Conservation (phyloP, 768 basidiomycete genomes). For the Rhizopogon roseolus region DNA sequence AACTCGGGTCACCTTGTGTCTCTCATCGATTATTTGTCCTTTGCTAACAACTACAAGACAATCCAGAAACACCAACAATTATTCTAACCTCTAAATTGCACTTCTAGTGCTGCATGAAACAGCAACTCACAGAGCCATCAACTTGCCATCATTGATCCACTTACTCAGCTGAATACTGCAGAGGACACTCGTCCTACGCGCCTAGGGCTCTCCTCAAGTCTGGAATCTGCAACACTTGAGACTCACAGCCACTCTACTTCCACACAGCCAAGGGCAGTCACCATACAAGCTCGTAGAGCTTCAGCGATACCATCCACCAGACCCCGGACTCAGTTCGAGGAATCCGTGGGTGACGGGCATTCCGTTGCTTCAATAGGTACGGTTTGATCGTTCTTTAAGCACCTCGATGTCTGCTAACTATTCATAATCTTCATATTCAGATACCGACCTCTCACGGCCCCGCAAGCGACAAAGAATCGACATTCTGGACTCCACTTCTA, state of each 20-base stretch:
- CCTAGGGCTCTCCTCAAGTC: conserved; percentile 40
- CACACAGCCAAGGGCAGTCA: conserved; percentile 21
- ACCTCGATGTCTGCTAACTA: neutral
- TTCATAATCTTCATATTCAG: conserved; percentile 20
- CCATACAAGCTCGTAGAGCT: conserved; percentile 19
- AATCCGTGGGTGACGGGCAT: conserved; percentile 32
- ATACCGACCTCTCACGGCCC: conserved; percentile 50
- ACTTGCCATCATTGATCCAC: conserved; percentile 63
- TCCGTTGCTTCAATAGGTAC: conserved; percentile 21
- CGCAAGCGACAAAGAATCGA: conserved; percentile 70
- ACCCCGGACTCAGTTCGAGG: conserved; percentile 58
- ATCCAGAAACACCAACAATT: conserved; percentile 15
- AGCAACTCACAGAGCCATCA: conserved; percentile 12
- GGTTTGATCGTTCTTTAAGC: neutral
- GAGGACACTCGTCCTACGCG: conserved; percentile 47
- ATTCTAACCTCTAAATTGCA: conserved; percentile 12
- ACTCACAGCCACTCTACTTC: conserved; percentile 22
- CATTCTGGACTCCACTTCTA: conserved; percentile 29
- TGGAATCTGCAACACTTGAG: conserved; percentile 37
- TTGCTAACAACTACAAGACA: conserved; percentile 15
- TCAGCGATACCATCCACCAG: conserved; percentile 61
- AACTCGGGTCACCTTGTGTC: conserved; percentile 17
- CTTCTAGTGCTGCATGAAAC: conserved; percentile 21
- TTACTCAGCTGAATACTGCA: conserved; percentile 49
- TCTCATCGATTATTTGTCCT: conserved; percentile 8